Evolutionary conservation across 345 rosid genomes (phyloP).

Genomic region (Alliaria petiolata): DNA sequence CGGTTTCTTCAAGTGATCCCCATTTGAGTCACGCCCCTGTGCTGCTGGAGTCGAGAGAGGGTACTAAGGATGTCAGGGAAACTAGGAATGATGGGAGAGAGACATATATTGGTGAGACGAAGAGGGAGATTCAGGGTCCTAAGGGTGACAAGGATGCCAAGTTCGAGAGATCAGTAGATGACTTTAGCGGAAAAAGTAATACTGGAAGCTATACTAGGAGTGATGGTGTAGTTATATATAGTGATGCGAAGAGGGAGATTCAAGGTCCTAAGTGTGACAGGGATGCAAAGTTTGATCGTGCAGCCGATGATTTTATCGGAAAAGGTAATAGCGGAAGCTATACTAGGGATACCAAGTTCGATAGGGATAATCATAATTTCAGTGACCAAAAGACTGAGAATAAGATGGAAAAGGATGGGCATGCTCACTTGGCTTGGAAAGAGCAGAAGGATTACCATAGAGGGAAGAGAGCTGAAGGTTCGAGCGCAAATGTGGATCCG

Average conservation of each 20-base stretch:
- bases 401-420: constrained; percentile 64
- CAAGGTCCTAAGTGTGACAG: constrained; percentile 32
- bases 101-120: constrained; percentile 47
- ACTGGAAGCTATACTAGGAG: constrained; percentile 34
- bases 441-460: constrained; percentile 80
- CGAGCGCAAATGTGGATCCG: constrained; percentile 48
- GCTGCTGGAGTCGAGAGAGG: constrained; percentile 48
- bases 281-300: constrained; percentile 43
- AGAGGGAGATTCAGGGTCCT: constrained; percentile 67
- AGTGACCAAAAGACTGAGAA: constrained; percentile 54
- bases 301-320: constrained; percentile 52
- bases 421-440: constrained; percentile 71
- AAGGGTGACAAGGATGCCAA: constrained; percentile 69
- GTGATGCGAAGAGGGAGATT: constrained; percentile 51
- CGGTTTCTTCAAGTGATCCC: constrained; percentile 44
- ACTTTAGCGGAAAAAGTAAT: constrained; percentile 21
- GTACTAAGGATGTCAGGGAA: constrained; percentile 60
- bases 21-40: constrained; percentile 35
- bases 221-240: constrained; percentile 49
- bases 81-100: constrained; percentile 57
- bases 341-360: constrained; percentile 55
- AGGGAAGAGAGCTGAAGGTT: constrained; percentile 74
- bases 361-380: constrained; percentile 48
- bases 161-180: constrained; percentile 63
- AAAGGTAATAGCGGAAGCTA: constrained; percentile 8